A percentile compares a stretch with the other conserved stretches of the same genome.
These are phyloP conservation scores for Laguncularia racemosa DNA, from an alignment of 345 rosid species.

Conservation along the genomic window DNA sequence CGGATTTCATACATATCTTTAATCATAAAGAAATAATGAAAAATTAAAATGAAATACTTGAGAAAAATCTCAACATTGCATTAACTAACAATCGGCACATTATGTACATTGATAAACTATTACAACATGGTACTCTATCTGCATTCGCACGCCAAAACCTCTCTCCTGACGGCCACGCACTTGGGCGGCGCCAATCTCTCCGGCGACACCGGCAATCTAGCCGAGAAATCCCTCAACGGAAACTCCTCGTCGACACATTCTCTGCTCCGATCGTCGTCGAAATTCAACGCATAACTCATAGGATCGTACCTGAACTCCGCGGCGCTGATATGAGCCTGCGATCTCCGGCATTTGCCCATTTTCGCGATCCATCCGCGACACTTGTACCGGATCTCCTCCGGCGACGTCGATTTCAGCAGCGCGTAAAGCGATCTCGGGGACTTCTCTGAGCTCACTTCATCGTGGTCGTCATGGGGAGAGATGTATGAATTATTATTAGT, in stretches of 20 bases:
- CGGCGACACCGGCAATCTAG: slow-evolving; percentile 54
- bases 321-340: slow-evolving; percentile 17
- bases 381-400: slow-evolving; percentile 30
- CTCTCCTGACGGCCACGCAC: neutral
- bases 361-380: slow-evolving; percentile 31
- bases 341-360: slow-evolving; percentile 17
- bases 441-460: too few species aligned
- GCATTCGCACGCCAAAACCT: neutral
- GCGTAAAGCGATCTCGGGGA: too few species aligned
- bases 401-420: slow-evolving; percentile 15
- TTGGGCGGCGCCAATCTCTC: slow-evolving; percentile 7
- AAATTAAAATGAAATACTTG: too few species aligned
- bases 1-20: too few species aligned
- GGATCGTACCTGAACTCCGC: slow-evolving; percentile 61
- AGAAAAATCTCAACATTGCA: too few species aligned
- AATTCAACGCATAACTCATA: slow-evolving; percentile 60
- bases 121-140: neutral
- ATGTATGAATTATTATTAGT: neutral
- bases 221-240: slow-evolving; percentile 25
- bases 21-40: too few species aligned
- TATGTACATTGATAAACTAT: too few species aligned
- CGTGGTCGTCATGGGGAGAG: slow-evolving; percentile 2
- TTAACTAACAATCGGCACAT: too few species aligned
- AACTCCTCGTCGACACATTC: slow-evolving; percentile 25
- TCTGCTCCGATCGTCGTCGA: slow-evolving; percentile 34